Conservation (phyloP, 345 rosid species). For the Eutrema heterophyllum region DNA sequence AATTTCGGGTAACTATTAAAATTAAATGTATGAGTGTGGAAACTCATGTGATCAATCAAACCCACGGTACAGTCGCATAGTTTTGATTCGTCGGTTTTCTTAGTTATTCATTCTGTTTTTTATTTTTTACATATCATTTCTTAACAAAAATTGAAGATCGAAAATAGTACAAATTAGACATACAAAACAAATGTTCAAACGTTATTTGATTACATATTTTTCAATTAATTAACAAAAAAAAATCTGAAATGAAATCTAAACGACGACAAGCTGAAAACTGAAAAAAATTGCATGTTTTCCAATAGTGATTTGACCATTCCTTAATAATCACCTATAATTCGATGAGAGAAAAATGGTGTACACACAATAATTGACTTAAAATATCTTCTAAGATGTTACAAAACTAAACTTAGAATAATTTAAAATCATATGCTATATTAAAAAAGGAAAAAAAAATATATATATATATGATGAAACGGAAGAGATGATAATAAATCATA, state of each 20-base stretch:
- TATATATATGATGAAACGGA: too few species aligned
- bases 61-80: background rate
- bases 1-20: background rate
- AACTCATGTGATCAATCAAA: background rate
- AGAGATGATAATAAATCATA: too few species aligned
- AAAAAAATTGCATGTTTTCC: background rate
- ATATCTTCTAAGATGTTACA: background rate
- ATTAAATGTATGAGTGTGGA: background rate
- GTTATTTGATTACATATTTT: background rate
- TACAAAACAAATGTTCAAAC: background rate
- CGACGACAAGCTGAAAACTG: background rate
- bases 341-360: background rate
- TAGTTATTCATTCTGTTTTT: too few species aligned
- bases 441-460: too few species aligned
- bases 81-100: background rate
- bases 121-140: too few species aligned
- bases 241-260: background rate
- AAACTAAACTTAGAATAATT: background rate
- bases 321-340: background rate
- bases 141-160: background rate
- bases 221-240: background rate
- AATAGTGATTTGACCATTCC: background rate
- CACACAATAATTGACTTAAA: background rate
- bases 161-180: background rate
- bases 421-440: background rate